phyloP scores from a whole-genome alignment of 2,329 filamentous ascomycete species.

The Metarhizium brunneum region DNA sequence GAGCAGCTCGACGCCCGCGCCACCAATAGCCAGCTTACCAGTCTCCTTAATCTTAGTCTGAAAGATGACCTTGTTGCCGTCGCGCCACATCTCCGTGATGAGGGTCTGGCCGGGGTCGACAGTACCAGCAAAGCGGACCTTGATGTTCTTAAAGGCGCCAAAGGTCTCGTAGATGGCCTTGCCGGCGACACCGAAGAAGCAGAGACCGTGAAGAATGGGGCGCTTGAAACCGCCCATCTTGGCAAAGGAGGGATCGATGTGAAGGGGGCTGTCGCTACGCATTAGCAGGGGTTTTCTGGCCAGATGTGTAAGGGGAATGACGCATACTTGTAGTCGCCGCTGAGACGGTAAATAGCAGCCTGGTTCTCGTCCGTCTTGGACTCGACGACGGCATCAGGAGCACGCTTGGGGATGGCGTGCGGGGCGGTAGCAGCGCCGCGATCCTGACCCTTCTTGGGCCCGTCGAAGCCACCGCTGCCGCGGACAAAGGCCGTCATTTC shows the following conservation, averaged over 20 bases:
- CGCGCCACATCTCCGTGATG: slow-evolving; percentile 90
- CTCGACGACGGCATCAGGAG: slow-evolving; percentile 75
- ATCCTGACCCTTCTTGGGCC: slow-evolving; percentile 65
- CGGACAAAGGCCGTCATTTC: slow-evolving; percentile 89
- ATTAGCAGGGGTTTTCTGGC: not conserved
- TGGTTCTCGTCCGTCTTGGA: slow-evolving; percentile 83
- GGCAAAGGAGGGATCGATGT: slow-evolving; percentile 90
- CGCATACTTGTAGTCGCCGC: slow-evolving; percentile 76
- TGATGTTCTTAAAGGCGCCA: slow-evolving; percentile 81
- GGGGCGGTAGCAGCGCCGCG: slow-evolving; percentile 71
- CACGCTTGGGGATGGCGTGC: slow-evolving; percentile 68
- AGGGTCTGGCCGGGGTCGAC: slow-evolving; percentile 85
- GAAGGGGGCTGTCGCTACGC: slow-evolving; percentile 55
- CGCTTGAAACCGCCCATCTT: slow-evolving; percentile 91
- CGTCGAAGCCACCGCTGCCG: slow-evolving; percentile 83
- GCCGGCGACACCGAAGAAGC: slow-evolving; percentile 83
- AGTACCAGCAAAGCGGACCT: slow-evolving; percentile 81
- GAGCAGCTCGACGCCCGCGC: slow-evolving; percentile 68
- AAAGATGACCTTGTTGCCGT: slow-evolving; percentile 70
- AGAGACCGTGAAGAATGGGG: slow-evolving; percentile 94
- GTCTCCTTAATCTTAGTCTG: slow-evolving; percentile 88
- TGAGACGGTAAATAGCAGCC: slow-evolving; percentile 85
- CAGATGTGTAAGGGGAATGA: not conserved
- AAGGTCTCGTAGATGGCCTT: slow-evolving; percentile 84
- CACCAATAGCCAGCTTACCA: slow-evolving; percentile 77